Evolutionary conservation across 2,329 filamentous ascomycete genomes (phyloP).

Genomic region (Neofusicoccum sp.): DNA sequence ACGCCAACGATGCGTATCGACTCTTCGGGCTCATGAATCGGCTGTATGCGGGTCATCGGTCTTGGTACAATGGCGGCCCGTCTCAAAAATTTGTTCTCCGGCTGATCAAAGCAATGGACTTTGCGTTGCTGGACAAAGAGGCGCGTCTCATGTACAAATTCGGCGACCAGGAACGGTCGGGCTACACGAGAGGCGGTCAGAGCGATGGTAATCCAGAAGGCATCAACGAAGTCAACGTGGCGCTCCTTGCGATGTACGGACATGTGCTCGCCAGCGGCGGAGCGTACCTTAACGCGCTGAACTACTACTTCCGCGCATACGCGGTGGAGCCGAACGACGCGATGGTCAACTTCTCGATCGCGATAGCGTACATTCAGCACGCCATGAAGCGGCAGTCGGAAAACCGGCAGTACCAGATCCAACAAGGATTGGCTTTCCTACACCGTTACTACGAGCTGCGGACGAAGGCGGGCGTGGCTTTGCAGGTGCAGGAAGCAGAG

Average conservation of each 20-base stretch:
- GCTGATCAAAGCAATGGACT: conserved; percentile 89
- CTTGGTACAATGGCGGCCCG: conserved; percentile 76
- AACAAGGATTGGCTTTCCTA: conserved; percentile 83
- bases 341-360: conserved; percentile 79
- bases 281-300: conserved; percentile 80
- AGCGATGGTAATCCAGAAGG: conserved; percentile 42
- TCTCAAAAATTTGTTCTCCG: conserved; percentile 90
- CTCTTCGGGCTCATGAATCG: conserved; percentile 79
- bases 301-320: conserved; percentile 73
- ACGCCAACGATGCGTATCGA: conserved; percentile 79
- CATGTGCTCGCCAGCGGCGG: conserved; percentile 85
- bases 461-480: conserved; percentile 42
- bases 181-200: conserved; percentile 41
- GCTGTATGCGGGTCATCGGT: conserved; percentile 68
- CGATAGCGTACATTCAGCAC: conserved; percentile 77
- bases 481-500: conserved; percentile 71
- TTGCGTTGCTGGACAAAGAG: conserved; percentile 59
- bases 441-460: conserved; percentile 70
- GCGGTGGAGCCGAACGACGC: conserved; percentile 76
- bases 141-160: conserved; percentile 50
- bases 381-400: conserved; percentile 86
- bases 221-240: conserved; percentile 66
- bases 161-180: conserved; percentile 38
- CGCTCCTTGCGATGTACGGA: conserved; percentile 83
- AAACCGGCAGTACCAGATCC: conserved; percentile 84